These are phyloP conservation scores for Lachancea quebecensis DNA, from an alignment of 805 yeast species.

Conservation along the genomic window DNA sequence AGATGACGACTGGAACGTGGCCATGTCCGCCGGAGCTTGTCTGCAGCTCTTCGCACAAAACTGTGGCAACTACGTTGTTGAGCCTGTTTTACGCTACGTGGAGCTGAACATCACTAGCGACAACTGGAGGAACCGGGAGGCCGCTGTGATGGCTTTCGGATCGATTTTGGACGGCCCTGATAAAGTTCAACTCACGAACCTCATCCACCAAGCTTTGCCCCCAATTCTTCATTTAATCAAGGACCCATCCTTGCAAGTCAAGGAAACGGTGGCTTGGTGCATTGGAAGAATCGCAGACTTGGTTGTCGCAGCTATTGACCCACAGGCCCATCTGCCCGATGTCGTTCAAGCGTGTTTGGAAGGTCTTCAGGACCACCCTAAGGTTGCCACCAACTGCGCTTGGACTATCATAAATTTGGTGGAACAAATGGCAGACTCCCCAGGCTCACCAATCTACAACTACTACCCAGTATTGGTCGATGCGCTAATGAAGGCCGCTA, in stretches of 20 bases:
- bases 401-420: slow-evolving; percentile 92
- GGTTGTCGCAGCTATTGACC: slow-evolving; percentile 68
- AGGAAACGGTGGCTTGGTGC: slow-evolving; percentile 98
- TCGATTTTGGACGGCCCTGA: slow-evolving; percentile 94
- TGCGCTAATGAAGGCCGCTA: slow-evolving; percentile 60
- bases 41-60: slow-evolving; percentile 88
- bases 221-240: slow-evolving; percentile 69
- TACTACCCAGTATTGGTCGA: slow-evolving; percentile 68
- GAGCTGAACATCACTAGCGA: slow-evolving; percentile 55
- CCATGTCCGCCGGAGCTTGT: slow-evolving; percentile 99
- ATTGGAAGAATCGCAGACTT: slow-evolving; percentile 91
- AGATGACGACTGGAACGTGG: slow-evolving; percentile 95
- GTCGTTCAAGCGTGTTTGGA: slow-evolving; percentile 64
- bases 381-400: slow-evolving; percentile 93
- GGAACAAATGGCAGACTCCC: slow-evolving; percentile 57
- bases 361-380: slow-evolving; percentile 89
- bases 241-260: slow-evolving; percentile 76
- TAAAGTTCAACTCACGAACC: slow-evolving; percentile 52
- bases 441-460: slow-evolving; percentile 61
- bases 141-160: slow-evolving; percentile 99
- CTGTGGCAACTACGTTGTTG: slow-evolving; percentile 79
- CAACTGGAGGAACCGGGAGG: slow-evolving; percentile 87
- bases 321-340: slow-evolving; percentile 55
- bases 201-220: slow-evolving; percentile 75
- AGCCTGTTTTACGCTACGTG: slow-evolving; percentile 79